These are phyloP conservation scores for Daldinia decipiens DNA, from an alignment of 495 filamentous ascomycete species.

Conservation along the genomic window DNA sequence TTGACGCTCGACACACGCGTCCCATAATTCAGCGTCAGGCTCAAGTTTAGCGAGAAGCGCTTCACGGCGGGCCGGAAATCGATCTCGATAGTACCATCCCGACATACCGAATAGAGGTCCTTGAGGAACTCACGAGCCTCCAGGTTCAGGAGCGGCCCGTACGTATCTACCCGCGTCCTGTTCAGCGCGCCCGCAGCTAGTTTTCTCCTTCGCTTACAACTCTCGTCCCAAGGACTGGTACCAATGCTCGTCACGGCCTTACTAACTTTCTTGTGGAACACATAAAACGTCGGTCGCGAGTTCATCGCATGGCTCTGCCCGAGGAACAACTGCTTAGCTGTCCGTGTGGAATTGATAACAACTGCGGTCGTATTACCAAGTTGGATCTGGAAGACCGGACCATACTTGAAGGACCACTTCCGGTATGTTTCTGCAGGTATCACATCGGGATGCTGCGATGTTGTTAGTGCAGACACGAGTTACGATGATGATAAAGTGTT, in stretches of 20 bases:
- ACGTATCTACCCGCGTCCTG: conserved; percentile 70
- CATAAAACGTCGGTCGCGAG: conserved; percentile 74
- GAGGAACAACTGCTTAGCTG: conserved; percentile 75
- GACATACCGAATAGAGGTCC: conserved; percentile 67
- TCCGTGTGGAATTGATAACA: conserved; percentile 75
- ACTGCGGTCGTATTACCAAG: conserved; percentile 74
- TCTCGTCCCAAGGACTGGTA: conserved; percentile 79
- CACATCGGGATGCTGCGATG: conserved; percentile 17
- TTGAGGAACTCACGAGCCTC: conserved; percentile 72
- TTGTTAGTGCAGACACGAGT: background rate
- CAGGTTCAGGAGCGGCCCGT: conserved; percentile 78
- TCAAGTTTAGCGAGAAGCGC: conserved; percentile 73
- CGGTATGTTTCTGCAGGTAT: conserved; percentile 40
- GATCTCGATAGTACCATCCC: conserved; percentile 66
- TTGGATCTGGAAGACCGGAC: conserved; percentile 73
- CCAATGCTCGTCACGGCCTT: conserved; percentile 77
- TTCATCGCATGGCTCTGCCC: conserved; percentile 77
- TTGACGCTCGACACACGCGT: conserved; percentile 67
- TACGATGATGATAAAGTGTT: conserved; percentile 62
- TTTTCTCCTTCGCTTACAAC: conserved; percentile 75
- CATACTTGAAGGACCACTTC: conserved; percentile 69
- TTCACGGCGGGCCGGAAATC: conserved; percentile 74
- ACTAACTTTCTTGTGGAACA: conserved; percentile 77
- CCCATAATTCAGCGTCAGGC: conserved; percentile 73
- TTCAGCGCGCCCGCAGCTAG: conserved; percentile 77